Percentiles rank a stretch among this genome's conserved stretches.
Conservation (phyloP, 768 basidiomycete genomes). For the Tylopilus vinaceipallidus region DNA sequence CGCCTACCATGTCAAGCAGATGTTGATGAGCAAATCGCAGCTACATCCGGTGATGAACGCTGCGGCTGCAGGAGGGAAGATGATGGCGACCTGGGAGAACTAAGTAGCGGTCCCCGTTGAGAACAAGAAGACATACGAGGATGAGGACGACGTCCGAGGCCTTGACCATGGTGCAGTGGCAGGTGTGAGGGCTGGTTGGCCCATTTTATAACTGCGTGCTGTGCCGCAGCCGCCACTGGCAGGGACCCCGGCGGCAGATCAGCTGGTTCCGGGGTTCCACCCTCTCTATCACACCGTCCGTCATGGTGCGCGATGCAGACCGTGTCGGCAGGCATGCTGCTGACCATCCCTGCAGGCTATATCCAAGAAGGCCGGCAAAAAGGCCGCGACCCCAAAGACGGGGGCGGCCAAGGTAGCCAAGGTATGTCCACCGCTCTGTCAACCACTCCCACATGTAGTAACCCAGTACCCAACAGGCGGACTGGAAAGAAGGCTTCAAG, state of each 20-base stretch:
- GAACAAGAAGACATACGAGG: conserved; percentile 45
- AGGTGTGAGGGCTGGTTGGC: background rate
- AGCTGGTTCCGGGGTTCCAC: conserved; percentile 14
- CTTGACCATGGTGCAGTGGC: conserved; percentile 39
- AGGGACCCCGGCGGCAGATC: conserved; percentile 21
- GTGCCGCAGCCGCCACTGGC: conserved; percentile 16
- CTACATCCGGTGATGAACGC: conserved; percentile 78
- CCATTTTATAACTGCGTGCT: background rate
- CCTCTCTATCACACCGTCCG: conserved; percentile 6
- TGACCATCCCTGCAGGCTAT: conserved; percentile 52
- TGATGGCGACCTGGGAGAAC: conserved; percentile 60
- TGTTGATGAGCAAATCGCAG: conserved; percentile 85
- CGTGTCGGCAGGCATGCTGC: background rate
- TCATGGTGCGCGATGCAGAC: conserved; percentile 20
- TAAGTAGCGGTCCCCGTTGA: background rate
- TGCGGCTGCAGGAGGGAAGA: conserved; percentile 81
- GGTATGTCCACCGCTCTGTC: conserved; percentile 40
- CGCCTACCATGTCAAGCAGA: conserved; percentile 70
- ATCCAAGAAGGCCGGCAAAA: conserved; percentile 91
- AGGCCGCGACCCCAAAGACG: conserved; percentile 63
- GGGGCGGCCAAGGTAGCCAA: conserved; percentile 68
- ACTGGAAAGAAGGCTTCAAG: conserved; percentile 99
- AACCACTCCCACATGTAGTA: conserved; percentile 3
- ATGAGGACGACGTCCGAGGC: conserved; percentile 79
- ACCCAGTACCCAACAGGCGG: conserved; percentile 58